Evolutionary conservation across 176 grass and related monocot species (phyloP).

Genomic region (Raddia guianensis): DNA sequence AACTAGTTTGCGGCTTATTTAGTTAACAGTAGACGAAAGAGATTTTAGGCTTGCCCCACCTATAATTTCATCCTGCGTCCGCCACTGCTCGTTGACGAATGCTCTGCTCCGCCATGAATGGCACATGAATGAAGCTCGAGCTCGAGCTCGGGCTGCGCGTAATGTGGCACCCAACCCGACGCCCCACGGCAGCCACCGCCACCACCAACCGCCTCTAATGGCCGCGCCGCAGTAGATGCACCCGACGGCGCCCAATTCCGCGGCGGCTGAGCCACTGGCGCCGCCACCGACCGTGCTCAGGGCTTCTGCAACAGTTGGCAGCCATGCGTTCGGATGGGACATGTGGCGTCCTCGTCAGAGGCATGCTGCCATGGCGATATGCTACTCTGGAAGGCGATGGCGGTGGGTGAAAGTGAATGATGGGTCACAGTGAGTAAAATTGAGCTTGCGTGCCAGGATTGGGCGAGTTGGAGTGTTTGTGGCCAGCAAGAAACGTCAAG

Average conservation of each 20-base stretch:
- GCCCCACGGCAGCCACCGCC: neutral
- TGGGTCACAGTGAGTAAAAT: neutral
- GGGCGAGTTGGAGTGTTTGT: neutral
- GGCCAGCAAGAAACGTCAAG: neutral
- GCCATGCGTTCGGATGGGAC: neutral
- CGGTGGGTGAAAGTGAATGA: constrained; percentile 16
- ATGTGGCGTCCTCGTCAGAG: neutral
- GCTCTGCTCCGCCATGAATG: neutral
- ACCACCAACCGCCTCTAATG: neutral
- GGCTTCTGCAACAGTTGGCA: neutral
- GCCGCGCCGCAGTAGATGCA: neutral
- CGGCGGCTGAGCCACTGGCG: neutral
- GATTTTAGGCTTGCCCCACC: too few species aligned
- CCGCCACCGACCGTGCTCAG: neutral
- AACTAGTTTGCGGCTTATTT: too few species aligned
- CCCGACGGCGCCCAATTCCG: neutral
- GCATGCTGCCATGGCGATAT: neutral
- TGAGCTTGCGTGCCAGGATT: constrained; percentile 19
- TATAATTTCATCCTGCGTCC: too few species aligned
- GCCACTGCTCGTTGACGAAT: too few species aligned
- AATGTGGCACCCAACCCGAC: neutral
- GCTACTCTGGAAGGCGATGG: too few species aligned
- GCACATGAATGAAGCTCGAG: neutral
- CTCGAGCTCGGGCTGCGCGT: neutral
- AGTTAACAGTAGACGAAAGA: too few species aligned